phyloP scores from a whole-genome alignment of 176 grass and related monocot genomes.

The Cenchrus fungigraminus region DNA sequence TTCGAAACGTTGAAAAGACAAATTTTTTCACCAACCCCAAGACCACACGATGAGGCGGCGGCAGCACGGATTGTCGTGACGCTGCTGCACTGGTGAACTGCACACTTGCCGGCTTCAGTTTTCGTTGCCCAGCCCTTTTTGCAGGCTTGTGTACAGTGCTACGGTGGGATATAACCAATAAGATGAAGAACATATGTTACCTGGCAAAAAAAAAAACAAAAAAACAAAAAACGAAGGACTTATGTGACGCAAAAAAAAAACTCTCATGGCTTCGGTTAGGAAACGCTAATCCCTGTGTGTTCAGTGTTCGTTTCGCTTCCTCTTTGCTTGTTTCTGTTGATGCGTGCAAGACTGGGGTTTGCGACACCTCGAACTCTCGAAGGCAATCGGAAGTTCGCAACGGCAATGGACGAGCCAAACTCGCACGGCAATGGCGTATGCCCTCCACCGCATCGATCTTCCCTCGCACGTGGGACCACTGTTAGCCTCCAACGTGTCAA shows the following conservation, averaged over 20 bases:
- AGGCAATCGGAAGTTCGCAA: neutral
- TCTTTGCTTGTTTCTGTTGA: neutral
- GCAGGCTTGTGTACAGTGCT: neutral
- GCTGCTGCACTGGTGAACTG: neutral
- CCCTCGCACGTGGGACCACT: neutral
- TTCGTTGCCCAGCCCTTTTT: neutral
- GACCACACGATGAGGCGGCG: constrained; percentile 39
- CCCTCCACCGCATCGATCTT: neutral
- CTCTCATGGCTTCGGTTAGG: neutral
- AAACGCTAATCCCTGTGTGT: neutral
- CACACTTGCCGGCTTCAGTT: neutral
- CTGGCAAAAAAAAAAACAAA: too few relatives aligned
- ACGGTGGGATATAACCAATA: too few relatives aligned
- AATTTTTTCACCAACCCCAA: neutral
- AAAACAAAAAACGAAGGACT: neutral
- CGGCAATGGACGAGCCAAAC: neutral
- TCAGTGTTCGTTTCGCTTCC: neutral
- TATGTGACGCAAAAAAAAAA: neutral
- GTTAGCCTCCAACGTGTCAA: neutral
- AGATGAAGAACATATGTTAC: neutral
- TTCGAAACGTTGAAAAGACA: too few relatives aligned
- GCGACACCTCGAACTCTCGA: neutral
- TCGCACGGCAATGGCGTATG: neutral
- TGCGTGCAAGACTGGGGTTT: neutral
- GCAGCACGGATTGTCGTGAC: constrained; percentile 21